phyloP scores from a whole-genome alignment of 495 filamentous ascomycete species.

The Penicillium diatomitis region DNA sequence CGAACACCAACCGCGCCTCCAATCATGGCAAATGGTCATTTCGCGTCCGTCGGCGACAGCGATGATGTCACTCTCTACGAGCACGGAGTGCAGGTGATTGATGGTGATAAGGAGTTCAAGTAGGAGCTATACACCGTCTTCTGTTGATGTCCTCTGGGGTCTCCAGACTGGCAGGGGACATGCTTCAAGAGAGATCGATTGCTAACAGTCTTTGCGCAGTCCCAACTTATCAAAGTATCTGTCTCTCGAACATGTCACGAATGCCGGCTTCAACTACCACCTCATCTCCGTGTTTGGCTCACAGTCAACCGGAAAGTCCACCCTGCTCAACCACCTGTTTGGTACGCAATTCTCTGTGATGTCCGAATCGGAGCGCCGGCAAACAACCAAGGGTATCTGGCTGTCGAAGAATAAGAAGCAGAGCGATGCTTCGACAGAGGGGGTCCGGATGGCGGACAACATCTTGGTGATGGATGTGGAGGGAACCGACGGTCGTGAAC shows the following conservation, averaged over 20 bases:
- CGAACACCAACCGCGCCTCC: slow-evolving; percentile 44
- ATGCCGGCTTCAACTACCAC: slow-evolving; percentile 95
- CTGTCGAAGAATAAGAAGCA: slow-evolving; percentile 86
- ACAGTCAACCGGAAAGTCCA: slow-evolving; percentile 97
- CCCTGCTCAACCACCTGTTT: slow-evolving; percentile 90
- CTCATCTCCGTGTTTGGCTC: slow-evolving; percentile 97
- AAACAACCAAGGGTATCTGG: slow-evolving; percentile 99
- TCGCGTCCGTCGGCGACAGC: slow-evolving; percentile 65
- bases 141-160: slow-evolving; percentile 4
- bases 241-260: slow-evolving; percentile 62
- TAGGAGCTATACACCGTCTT: slow-evolving; percentile 27
- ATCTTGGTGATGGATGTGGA: slow-evolving; percentile 99
- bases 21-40: slow-evolving; percentile 75
- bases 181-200: not conserved
- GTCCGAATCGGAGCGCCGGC: slow-evolving; percentile 79
- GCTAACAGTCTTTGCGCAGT: slow-evolving; percentile 39
- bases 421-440: slow-evolving; percentile 18
- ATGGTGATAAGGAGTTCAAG: slow-evolving; percentile 96
- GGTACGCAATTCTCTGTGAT: slow-evolving; percentile 95
- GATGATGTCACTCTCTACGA: slow-evolving; percentile 60
- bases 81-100: slow-evolving; percentile 93
- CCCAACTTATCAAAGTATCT: slow-evolving; percentile 76
- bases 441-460: slow-evolving; percentile 76
- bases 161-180: not conserved
- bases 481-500: slow-evolving; percentile 91